phyloP scores from a whole-genome alignment of 2,329 filamentous ascomycete species.

The Capronia coronata region DNA sequence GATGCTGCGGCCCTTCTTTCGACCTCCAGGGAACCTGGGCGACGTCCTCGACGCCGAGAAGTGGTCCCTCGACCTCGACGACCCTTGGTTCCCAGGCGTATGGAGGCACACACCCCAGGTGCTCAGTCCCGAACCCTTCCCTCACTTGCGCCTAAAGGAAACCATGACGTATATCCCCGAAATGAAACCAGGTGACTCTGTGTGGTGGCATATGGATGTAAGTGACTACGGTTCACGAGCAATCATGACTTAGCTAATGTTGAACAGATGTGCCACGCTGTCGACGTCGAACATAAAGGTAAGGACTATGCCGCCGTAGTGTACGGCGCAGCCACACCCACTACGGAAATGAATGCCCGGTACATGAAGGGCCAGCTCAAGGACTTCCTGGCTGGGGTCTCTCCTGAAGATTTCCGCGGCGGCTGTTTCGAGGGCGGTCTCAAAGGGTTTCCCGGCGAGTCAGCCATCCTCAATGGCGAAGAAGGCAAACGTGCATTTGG shows the following conservation, averaged over 20 bases:
- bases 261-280: conserved; percentile 33
- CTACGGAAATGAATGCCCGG: conserved; percentile 28
- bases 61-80: conserved; percentile 34
- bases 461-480: too few species aligned
- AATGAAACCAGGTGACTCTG: conserved; percentile 37
- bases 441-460: neutral
- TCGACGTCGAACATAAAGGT: conserved; percentile 36
- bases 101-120: conserved; percentile 31
- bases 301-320: conserved; percentile 32
- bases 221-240: neutral
- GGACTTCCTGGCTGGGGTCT: neutral
- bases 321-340: conserved; percentile 35
- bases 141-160: conserved; percentile 36
- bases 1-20: conserved; percentile 40
- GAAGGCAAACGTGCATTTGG: too few species aligned
- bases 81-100: conserved; percentile 37
- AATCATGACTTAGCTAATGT: neutral
- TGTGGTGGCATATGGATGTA: conserved; percentile 39
- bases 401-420: neutral
- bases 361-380: conserved; percentile 33
- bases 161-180: conserved; percentile 36
- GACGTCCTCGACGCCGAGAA: conserved; percentile 35
- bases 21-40: conserved; percentile 28
- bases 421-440: neutral
- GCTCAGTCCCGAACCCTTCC: conserved; percentile 33